Conservation (phyloP, 2,329 filamentous ascomycete species). For the Zalaria sp. region DNA sequence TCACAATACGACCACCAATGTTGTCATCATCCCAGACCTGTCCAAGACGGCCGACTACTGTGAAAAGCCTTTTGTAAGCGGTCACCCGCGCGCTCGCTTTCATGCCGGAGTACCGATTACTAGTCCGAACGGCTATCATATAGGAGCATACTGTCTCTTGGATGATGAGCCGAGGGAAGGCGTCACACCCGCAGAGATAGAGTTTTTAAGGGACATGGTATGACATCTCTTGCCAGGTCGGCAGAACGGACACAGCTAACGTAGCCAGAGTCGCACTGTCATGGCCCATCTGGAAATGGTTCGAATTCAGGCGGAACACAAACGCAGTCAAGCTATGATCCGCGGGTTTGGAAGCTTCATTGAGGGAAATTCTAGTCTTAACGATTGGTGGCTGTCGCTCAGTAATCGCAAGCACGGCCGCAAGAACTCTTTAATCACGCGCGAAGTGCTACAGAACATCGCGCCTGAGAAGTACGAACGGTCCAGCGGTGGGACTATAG, state of each 20-base stretch:
- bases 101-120: constrained; percentile 40
- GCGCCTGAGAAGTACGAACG: constrained; percentile 9
- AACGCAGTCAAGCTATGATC: constrained; percentile 38
- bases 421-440: background rate
- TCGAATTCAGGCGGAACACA: constrained; percentile 36
- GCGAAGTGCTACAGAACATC: constrained; percentile 11
- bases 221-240: background rate
- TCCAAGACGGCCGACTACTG: constrained; percentile 13
- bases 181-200: constrained; percentile 32
- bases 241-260: background rate
- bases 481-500: background rate
- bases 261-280: constrained; percentile 24
- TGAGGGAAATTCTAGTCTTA: constrained; percentile 11
- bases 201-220: constrained; percentile 43
- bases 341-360: constrained; percentile 37
- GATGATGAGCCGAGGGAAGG: constrained; percentile 42
- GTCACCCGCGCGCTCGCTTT: constrained; percentile 12
- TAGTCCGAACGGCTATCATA: constrained; percentile 40
- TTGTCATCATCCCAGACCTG: constrained; percentile 17
- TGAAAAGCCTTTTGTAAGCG: constrained; percentile 14
- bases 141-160: constrained; percentile 47
- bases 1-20: constrained; percentile 8
- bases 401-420: background rate
- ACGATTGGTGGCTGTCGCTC: background rate
- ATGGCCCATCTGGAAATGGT: constrained; percentile 49